phyloP scores from a whole-genome alignment of 2,329 filamentous ascomycete species.

The Cladosporium sp. region DNA sequence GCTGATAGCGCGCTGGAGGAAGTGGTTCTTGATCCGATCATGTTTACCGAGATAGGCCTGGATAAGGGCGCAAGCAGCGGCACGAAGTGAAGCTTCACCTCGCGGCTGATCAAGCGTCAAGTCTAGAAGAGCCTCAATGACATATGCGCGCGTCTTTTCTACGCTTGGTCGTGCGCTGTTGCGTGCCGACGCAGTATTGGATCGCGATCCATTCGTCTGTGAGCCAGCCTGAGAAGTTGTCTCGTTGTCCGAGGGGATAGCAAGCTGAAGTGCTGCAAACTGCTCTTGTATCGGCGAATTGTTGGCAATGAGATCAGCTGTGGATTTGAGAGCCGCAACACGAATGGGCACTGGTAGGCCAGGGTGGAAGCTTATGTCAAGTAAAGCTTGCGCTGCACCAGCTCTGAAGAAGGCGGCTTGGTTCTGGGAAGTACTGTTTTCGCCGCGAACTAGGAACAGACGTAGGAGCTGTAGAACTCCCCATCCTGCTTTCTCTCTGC shows the following conservation, averaged over 20 bases:
- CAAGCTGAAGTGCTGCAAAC: constrained; percentile 84
- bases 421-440: constrained; percentile 76
- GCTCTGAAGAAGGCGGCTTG: constrained; percentile 84
- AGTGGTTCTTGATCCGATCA: constrained; percentile 78
- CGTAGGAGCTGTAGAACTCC: constrained; percentile 84
- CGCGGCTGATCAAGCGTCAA: constrained; percentile 69
- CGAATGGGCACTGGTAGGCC: constrained; percentile 74
- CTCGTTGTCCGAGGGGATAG: constrained; percentile 33
- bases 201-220: constrained; percentile 33
- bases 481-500: constrained; percentile 88
- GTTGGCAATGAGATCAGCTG: constrained; percentile 83
- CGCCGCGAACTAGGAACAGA: constrained; percentile 81
- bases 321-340: constrained; percentile 81
- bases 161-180: constrained; percentile 33
- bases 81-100: constrained; percentile 74
- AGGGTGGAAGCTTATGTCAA: constrained; percentile 79
- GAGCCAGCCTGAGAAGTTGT: constrained; percentile 26
- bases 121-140: constrained; percentile 90
- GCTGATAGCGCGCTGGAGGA: constrained; percentile 83
- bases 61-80: constrained; percentile 85
- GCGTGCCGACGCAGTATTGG: constrained; percentile 29
- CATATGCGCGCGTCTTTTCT: constrained; percentile 62
- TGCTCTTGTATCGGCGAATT: constrained; percentile 80
- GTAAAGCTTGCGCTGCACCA: constrained; percentile 74
- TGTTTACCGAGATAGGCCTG: constrained; percentile 91